Percentiles rank a stretch among this genome's conserved stretches.
Conservation (phyloP, 1,284 basidiomycete species). For the Somion occarium region DNA sequence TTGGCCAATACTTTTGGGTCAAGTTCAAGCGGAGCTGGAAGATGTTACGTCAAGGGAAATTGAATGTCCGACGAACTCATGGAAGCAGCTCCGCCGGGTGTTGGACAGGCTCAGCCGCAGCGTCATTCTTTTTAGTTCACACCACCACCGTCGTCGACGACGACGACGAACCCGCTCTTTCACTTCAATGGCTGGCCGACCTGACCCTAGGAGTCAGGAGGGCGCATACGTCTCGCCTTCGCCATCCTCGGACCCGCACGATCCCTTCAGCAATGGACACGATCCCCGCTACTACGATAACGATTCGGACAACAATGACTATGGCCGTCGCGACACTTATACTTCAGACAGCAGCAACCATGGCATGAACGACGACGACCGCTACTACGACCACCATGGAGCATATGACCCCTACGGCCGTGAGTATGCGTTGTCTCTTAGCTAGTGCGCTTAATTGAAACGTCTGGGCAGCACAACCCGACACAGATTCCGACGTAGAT, state of each 20-base stretch:
- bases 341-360: conserved; percentile 65
- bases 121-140: neutral
- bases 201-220: conserved; percentile 28
- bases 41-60: no score
- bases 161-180: conserved; percentile 15
- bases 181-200: conserved; percentile 24
- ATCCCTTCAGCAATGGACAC: conserved; percentile 50
- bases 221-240: conserved; percentile 30
- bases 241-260: conserved; percentile 33
- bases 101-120: neutral
- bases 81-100: no score
- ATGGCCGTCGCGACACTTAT: conserved; percentile 57
- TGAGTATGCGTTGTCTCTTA: conserved; percentile 18
- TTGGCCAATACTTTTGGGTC: no score
- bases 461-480: conserved; percentile 46
- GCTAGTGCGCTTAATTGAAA: conserved; percentile 22
- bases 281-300: conserved; percentile 64
- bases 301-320: conserved; percentile 67
- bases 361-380: conserved; percentile 43
- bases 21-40: no score
- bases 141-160: conserved; percentile 11
- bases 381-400: conserved; percentile 59
- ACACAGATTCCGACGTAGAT: conserved; percentile 75
- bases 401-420: conserved; percentile 63
- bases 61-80: no score